A percentile compares a stretch with the other conserved stretches of the same genome.
Evolutionary conservation across 768 basidiomycete species (phyloP).

Genomic region (Suillus cothurnatus): DNA sequence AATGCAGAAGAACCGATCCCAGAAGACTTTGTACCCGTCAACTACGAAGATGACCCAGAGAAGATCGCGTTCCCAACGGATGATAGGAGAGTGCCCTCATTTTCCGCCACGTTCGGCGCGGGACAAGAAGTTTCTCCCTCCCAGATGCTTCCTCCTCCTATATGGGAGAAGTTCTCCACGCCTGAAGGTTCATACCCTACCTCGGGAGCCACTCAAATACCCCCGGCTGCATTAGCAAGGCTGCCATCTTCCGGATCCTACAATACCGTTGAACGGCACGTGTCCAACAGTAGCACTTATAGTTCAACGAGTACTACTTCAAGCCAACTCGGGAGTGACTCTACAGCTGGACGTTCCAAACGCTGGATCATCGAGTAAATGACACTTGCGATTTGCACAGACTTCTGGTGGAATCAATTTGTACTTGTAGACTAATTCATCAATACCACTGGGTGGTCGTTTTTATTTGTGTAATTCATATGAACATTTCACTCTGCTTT

Average conservation of each 20-base stretch:
- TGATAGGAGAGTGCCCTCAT: conserved; percentile 56
- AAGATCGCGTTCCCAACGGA: conserved; percentile 67
- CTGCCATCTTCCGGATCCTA: conserved; percentile 30
- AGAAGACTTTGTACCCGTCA: conserved; percentile 40
- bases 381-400: background rate
- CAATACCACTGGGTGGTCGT: background rate
- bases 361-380: conserved; percentile 34
- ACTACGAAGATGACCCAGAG: conserved; percentile 40
- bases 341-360: conserved; percentile 15
- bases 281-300: conserved; percentile 7
- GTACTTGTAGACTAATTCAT: background rate
- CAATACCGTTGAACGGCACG: conserved; percentile 21
- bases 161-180: conserved; percentile 22
- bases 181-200: conserved; percentile 13
- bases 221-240: conserved; percentile 39
- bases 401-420: background rate
- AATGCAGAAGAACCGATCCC: conserved; percentile 53
- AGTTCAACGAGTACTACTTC: conserved; percentile 14
- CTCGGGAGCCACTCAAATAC: conserved; percentile 20
- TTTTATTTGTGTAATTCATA: background rate
- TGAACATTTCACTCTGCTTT: background rate
- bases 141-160: conserved; percentile 39
- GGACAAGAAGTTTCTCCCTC: conserved; percentile 37
- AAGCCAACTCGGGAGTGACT: conserved; percentile 6
- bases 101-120: conserved; percentile 41